Base-by-base conservation (phyloP, 2,329 filamentous ascomycete genomes). In the Cylindrodendrum hubeiense region DNA sequence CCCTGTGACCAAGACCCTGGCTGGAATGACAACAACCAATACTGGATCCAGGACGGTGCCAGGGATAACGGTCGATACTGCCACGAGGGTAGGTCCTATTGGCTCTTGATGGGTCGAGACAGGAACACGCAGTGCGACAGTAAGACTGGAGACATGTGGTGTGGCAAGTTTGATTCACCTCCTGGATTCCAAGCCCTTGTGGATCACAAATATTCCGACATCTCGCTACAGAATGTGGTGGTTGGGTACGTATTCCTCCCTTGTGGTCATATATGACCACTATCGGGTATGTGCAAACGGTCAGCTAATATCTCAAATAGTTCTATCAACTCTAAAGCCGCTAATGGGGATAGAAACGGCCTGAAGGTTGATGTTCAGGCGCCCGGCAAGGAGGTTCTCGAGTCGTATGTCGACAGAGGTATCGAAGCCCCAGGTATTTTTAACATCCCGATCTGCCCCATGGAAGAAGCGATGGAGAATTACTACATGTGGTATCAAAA, bases 381-480 rank as follows among this genome's bases (percentile, higher is more conserved):
- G 13, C 58, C 66, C 1, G 63, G 63, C 39, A 39, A 63, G 22
- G 53, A 67, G 19, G 53, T 55, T 0, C 66, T 67, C 0, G 58
- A 63, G 8, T 55, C 58, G 3, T 50, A 67, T n/a, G 44, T 64
- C 3, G 54, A 60, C 3, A 26, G n/a, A 15, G 63, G 66, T 5
- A 67, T 67, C 10, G 66, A 67, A 26, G 50, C 66, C 2, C 53
- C 54, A 6, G 63, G 66, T 6, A 55, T 67, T 37, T 67, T 63
- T 10, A 67, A 60, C 21, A 57, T 67, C 24, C 58, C 63, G 1
- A 67, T 67, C 10, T 67, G 63, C 26, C 19, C 63, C 8, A 66
- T 67, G 58, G 66, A 67, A 5, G 66, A 67, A 41, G 44, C 49
- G 2, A 56, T 67, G 3, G 63, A 67, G 28, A 67, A 67, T 28